These are phyloP conservation scores for Cicer bijugum DNA, from an alignment of 306 rosid genomes.

Conservation along the genomic window DNA sequence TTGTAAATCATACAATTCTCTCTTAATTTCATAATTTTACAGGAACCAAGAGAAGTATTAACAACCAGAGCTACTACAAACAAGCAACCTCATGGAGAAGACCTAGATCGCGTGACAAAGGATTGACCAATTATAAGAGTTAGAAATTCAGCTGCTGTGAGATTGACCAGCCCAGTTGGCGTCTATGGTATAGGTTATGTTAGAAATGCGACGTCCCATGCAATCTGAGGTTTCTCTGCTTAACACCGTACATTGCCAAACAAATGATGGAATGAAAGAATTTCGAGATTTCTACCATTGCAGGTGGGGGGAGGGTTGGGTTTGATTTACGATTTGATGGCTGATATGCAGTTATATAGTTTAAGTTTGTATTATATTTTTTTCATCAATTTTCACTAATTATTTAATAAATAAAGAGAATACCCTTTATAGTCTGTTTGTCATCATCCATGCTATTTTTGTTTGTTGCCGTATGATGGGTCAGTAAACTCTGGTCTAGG, in stretches of 20 bases:
- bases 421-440: conserved; percentile 23
- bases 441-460: conserved; percentile 17
- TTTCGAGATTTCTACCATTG: conserved; percentile 29
- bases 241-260: conserved; percentile 19
- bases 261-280: conserved; percentile 34
- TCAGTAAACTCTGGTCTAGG: conserved; percentile 24
- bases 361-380: conserved; percentile 43
- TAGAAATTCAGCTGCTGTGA: conserved; percentile 29
- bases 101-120: conserved; percentile 46
- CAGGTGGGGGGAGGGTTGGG: conserved; percentile 8
- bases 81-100: conserved; percentile 58
- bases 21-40: conserved; percentile 47
- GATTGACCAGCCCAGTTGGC: conserved; percentile 34
- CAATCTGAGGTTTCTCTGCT: conserved; percentile 38
- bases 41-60: conserved; percentile 65
- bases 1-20: conserved; percentile 28
- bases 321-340: conserved; percentile 41
- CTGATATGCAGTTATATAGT: conserved; percentile 42
- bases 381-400: conserved; percentile 29
- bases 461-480: neutral
- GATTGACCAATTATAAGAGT: conserved; percentile 48
- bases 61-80: conserved; percentile 50
- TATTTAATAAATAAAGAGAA: conserved; percentile 1
- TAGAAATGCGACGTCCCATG: conserved; percentile 29
- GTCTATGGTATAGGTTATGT: conserved; percentile 19